Percentiles rank a stretch among this genome's conserved stretches.
Conservation (phyloP, 2,329 filamentous ascomycete genomes). For the Stylonectria norvegica region DNA sequence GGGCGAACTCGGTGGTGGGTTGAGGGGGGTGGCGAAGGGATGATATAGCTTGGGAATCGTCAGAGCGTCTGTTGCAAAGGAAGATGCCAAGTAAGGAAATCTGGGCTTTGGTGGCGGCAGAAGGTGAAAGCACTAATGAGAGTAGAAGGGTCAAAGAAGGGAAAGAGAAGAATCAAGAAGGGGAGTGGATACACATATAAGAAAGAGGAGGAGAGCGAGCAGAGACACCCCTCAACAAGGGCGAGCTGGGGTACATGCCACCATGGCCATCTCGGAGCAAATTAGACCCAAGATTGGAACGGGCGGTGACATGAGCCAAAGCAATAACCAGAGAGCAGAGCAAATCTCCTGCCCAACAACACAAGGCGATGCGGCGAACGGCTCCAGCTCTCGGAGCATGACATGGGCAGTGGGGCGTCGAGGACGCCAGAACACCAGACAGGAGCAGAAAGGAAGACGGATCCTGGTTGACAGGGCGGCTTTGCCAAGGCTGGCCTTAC, state of each 20-base stretch:
- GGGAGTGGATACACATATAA: constrained; percentile 36
- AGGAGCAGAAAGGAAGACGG: constrained; percentile 18
- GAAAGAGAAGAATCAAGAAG: constrained; percentile 26
- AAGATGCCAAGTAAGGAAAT: constrained; percentile 3
- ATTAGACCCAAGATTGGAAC: constrained; percentile 32
- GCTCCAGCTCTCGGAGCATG: constrained; percentile 28
- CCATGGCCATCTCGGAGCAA: constrained; percentile 26
- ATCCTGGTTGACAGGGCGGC: constrained; percentile 29
- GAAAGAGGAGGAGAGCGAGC: constrained; percentile 15
- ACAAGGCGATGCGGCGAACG: constrained; percentile 27
- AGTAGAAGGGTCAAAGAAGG: constrained; percentile 27
- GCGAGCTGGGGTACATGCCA: constrained; percentile 26
- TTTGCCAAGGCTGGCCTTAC: constrained; percentile 15
- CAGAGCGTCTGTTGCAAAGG: background rate
- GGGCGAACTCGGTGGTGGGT: background rate
- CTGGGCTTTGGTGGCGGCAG: constrained; percentile 12
- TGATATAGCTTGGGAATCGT: background rate
- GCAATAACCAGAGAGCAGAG: constrained; percentile 21
- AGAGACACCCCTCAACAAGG: constrained; percentile 21
- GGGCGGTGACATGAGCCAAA: constrained; percentile 33
- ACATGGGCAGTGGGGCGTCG: constrained; percentile 26
- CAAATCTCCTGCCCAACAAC: constrained; percentile 29
- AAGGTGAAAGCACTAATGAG: constrained; percentile 21
- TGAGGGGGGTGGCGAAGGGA: background rate
- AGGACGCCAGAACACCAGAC: constrained; percentile 22